phyloP scores from a whole-genome alignment of 495 filamentous ascomycete genomes.

The Trichocladium uniseriatum region DNA sequence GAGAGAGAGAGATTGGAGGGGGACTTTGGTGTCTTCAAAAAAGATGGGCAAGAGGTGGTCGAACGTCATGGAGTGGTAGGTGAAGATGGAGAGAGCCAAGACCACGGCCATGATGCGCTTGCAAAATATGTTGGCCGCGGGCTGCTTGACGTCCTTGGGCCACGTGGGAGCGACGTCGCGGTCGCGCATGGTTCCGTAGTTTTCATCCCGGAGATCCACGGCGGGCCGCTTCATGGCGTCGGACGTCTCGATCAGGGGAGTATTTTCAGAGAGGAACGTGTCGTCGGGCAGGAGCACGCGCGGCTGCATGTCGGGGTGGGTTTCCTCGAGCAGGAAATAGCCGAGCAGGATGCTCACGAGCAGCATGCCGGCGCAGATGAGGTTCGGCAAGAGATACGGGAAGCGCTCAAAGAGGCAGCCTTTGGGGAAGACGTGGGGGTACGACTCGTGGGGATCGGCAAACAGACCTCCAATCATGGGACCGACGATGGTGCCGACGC shows the following conservation, averaged over 20 bases:
- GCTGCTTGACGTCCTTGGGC: constrained; percentile 24
- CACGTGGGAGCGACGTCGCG: constrained; percentile 29
- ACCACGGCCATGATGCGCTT: constrained; percentile 60
- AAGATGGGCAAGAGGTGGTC: constrained; percentile 80
- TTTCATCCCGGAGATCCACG: constrained; percentile 62
- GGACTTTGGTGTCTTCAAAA: constrained; percentile 56
- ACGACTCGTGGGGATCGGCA: constrained; percentile 60
- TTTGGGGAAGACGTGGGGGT: constrained; percentile 53
- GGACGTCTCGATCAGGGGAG: constrained; percentile 61
- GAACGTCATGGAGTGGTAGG: constrained; percentile 81
- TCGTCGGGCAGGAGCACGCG: constrained; percentile 44
- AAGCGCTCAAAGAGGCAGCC: constrained; percentile 61
- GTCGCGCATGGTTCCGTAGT: constrained; percentile 67
- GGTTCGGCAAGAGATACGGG: constrained; percentile 75
- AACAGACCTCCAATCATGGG: constrained; percentile 74
- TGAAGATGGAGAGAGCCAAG: constrained; percentile 68
- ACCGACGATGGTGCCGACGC: constrained; percentile 74
- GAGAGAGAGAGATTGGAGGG: constrained; percentile 8
- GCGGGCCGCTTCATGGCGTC: constrained; percentile 59
- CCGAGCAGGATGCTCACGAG: constrained; percentile 62
- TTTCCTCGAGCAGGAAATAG: constrained; percentile 68
- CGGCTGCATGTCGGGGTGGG: constrained; percentile 68
- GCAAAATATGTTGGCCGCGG: constrained; percentile 45
- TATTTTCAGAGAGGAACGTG: constrained; percentile 50
- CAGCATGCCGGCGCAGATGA: constrained; percentile 65